Base-by-base conservation (phyloP, 2,329 filamentous ascomycete species). In the Fusarium sp. region DNA sequence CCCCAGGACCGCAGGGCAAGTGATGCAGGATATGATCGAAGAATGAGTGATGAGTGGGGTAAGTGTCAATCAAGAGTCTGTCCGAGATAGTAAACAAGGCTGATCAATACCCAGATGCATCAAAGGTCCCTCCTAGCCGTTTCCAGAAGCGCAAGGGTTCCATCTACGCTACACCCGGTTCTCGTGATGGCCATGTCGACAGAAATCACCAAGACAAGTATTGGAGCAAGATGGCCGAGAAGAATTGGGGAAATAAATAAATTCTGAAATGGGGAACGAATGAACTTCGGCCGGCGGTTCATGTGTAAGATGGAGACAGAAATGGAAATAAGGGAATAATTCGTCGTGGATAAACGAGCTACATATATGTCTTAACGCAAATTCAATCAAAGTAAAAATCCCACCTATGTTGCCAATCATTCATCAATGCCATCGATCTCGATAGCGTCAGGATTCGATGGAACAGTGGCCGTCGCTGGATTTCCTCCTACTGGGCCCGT, bases 391-490 rank as follows among this genome's bases (percentile, higher is more conserved):
- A 57, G 57, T 36, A 67, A 16, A 62, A 52, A 60, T 47, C 34
- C 46, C 44, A 57, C 28, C 46, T 54, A 44, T 23, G 40, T 55
- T 57, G 34, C 51, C 54, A 47, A 58, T 84, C 80, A 83, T 70
- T 92, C 89, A 77, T 92, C 90, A 80, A 92, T 84, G 68, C 82
- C 89, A 78, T 96, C 92, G 70, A 94, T 85, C 74, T 93, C 88
- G 77, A 97, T 96, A 26, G 92, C 93, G 76, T 97, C 94, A 3
- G 94, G 93, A 76, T 97, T 97, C 8, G 86, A 84, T 13, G 88
- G 80, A 20, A 84, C 81, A 18, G 80, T 78, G 40, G 78, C 76
- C 60, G 83, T 79, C 20, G 78, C 77, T n/a, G 62, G 52, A 3
- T 44, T 65, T 12, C 56, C 86, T 23, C 86, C 89, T 73, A 91